A percentile compares a stretch with the other conserved stretches of the same genome.
Conservation (phyloP, 352 stramenopile species). For the Phytophthora rubi region DNA sequence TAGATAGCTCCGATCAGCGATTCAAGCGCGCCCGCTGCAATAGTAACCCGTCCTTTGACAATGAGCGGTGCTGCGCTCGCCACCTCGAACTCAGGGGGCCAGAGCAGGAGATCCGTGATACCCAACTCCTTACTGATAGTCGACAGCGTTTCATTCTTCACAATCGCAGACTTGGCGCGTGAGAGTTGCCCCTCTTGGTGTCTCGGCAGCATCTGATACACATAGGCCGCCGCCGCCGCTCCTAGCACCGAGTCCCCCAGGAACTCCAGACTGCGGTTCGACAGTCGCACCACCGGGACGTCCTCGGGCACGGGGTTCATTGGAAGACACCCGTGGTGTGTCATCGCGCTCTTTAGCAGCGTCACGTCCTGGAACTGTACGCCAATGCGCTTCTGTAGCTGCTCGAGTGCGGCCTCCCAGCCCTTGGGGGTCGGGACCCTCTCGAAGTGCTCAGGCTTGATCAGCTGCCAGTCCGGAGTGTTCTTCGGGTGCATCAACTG, state of each 20-base stretch:
- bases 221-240: slow-evolving; percentile 59
- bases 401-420: slow-evolving; percentile 55
- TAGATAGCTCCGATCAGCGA: slow-evolving; percentile 83
- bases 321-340: slow-evolving; percentile 74
- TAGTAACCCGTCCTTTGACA: slow-evolving; percentile 67
- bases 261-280: slow-evolving; percentile 86
- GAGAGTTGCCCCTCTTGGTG: slow-evolving; percentile 84
- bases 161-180: slow-evolving; percentile 65
- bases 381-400: slow-evolving; percentile 64
- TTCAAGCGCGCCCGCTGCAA: slow-evolving; percentile 78
- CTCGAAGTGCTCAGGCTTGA: slow-evolving; percentile 60
- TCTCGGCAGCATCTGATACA: slow-evolving; percentile 76
- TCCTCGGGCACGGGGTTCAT: slow-evolving; percentile 43
- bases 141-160: slow-evolving; percentile 81
- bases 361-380: slow-evolving; percentile 65
- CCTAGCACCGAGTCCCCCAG: slow-evolving; percentile 81
- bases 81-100: slow-evolving; percentile 50
- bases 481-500: slow-evolving; percentile 42
- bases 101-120: slow-evolving; percentile 69
- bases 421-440: slow-evolving; percentile 46
- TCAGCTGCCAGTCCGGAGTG: slow-evolving; percentile 60
- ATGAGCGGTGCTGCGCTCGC: slow-evolving; percentile 38
- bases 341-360: slow-evolving; percentile 73
- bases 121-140: slow-evolving; percentile 66
- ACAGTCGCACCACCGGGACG: slow-evolving; percentile 64